Percentiles rank a stretch among this genome's conserved stretches.
Evolutionary conservation across 805 yeast species (phyloP).

Genomic region (Wickerhamomyces pijperi): DNA sequence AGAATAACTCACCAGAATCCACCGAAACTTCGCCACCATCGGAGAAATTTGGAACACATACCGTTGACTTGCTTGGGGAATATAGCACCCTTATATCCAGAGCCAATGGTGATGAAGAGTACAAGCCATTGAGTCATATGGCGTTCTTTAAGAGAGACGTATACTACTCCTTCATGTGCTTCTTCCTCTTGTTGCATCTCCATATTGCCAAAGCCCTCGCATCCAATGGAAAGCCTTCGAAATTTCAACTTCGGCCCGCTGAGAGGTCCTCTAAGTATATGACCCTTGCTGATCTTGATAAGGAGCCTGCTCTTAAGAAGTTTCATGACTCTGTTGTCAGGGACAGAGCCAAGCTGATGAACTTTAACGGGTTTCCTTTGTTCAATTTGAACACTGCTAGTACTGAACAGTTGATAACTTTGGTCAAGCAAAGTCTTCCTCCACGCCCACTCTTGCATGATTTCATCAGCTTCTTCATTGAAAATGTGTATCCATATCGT

Average conservation of each 20-base stretch:
- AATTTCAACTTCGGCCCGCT: no score
- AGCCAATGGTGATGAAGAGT: conserved; percentile 12
- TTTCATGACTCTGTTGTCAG: conserved; percentile 2
- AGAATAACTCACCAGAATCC: not conserved
- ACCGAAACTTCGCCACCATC: not conserved
- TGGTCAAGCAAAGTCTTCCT: conserved; percentile 21
- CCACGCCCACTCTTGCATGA: conserved; percentile 24
- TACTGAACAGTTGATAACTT: conserved; percentile 17
- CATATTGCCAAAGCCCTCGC: conserved; percentile 3
- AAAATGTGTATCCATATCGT: conserved; percentile 30
- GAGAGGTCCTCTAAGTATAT: no score
- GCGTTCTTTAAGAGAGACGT: conserved; percentile 11
- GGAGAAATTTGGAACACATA: not conserved
- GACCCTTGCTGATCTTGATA: conserved; percentile 8
- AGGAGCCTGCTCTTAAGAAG: conserved; percentile 5
- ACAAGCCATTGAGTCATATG: conserved; percentile 12
- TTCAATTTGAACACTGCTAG: conserved; percentile 3
- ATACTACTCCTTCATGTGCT: conserved; percentile 9
- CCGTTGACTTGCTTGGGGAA: conserved; percentile 8
- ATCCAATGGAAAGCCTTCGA: no score
- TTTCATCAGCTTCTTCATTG: conserved; percentile 29
- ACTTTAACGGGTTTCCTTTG: conserved; percentile 5
- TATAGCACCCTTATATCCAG: conserved; percentile 9
- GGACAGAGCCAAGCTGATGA: conserved; percentile 5
- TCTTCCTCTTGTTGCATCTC: conserved; percentile 7